Evolutionary conservation across 345 rosid species (phyloP).

Genomic region (Alliaria petiolata): DNA sequence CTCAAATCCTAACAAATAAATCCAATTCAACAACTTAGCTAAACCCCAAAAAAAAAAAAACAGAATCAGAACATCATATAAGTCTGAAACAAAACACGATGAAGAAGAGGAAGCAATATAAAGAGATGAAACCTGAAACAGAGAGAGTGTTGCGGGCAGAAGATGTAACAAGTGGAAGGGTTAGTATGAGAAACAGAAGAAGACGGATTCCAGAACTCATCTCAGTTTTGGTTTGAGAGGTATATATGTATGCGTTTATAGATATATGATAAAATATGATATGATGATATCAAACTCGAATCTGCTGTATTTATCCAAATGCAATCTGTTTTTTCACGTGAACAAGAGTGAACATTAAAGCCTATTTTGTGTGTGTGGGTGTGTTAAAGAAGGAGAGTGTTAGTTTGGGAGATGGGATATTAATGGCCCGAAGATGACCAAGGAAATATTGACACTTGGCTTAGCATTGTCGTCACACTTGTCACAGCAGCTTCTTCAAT

Average conservation of each 20-base stretch:
- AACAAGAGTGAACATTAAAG: constrained; percentile 14
- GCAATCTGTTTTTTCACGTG: constrained; percentile 18
- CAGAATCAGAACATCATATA: background rate
- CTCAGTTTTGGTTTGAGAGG: constrained; percentile 6
- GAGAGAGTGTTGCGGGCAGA: constrained; percentile 4
- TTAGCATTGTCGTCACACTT: background rate
- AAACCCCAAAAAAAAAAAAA: background rate
- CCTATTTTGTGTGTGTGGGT: background rate
- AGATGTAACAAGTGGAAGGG: constrained; percentile 22
- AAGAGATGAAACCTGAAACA: constrained; percentile 20
- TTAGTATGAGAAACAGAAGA: constrained; percentile 20
- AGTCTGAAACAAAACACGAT: background rate
- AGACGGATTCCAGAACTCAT: constrained; percentile 17
- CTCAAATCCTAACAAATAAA: constrained; percentile 3
- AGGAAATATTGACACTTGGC: constrained; percentile 10
- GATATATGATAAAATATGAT: too few relatives aligned
- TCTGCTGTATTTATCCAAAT: background rate
- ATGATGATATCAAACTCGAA: constrained; percentile 2
- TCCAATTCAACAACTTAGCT: background rate
- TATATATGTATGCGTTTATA: too few relatives aligned
- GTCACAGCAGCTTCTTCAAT: background rate
- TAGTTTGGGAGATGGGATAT: constrained; percentile 30
- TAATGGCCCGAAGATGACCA: constrained; percentile 20
- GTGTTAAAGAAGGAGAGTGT: constrained; percentile 11
- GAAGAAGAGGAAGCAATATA: background rate